phyloP scores from a whole-genome alignment of 257 asterid species.

The Perilla frutescens region DNA sequence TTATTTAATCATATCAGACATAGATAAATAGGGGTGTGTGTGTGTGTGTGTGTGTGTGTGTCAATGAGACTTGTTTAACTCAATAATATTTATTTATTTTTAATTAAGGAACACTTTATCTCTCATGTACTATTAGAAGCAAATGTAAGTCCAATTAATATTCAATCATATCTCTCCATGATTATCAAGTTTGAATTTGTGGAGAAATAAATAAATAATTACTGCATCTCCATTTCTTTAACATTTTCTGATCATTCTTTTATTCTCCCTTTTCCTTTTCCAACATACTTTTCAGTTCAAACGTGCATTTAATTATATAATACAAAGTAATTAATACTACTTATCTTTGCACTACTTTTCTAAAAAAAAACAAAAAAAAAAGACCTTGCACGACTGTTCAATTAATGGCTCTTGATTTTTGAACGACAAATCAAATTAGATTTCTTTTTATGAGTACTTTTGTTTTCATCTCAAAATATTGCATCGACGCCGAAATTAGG shows the following conservation, averaged over 20 bases:
- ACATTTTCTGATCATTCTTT: conserved; percentile 20
- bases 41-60: no score
- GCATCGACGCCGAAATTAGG: conserved; percentile 42
- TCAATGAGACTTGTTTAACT: background rate
- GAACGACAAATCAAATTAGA: conserved; percentile 25
- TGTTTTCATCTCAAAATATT: conserved; percentile 35
- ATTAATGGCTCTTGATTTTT: conserved; percentile 25
- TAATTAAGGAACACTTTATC: no score
- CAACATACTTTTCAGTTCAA: background rate
- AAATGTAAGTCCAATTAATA: no score
- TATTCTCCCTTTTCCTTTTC: background rate
- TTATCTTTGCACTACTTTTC: no score
- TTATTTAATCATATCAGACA: no score
- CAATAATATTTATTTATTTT: no score
- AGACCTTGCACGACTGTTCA: background rate
- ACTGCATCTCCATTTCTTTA: background rate
- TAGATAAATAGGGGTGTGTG: no score
- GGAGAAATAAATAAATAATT: background rate
- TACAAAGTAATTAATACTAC: no score
- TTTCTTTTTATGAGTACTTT: conserved; percentile 19
- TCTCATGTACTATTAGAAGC: no score
- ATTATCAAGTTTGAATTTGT: background rate
- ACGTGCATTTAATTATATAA: background rate
- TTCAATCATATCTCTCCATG: no score
- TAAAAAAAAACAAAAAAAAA: no score